Base-by-base conservation (phyloP, 176 grass and related monocot genomes). In the Chloris gayana region DNA sequence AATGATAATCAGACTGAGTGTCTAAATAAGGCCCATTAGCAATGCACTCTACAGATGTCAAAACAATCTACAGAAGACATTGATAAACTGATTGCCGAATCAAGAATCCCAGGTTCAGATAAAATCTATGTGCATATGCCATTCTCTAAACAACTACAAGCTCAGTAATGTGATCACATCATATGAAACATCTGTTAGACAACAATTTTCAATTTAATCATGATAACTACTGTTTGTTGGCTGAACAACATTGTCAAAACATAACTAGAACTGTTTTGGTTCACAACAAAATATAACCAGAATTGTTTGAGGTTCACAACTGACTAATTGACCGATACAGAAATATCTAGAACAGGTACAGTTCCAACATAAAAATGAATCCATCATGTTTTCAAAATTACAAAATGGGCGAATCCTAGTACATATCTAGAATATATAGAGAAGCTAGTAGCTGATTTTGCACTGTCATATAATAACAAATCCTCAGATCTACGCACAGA, bases 1-100 rank as follows among this genome's bases (percentile, higher is more conserved):
- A 35, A 64, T 19, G 7, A 70, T 77, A 32, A 70, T 91, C n/a
- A 75, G 42, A 29, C 6, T 51, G 49, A 30, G 18, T 33, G 58
- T n/a, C 5, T 32, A 83, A 58, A 35, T 13, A 59, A 11, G 33
- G 12, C 6, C 7, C n/a, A 5, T 67, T 37, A 37, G 35, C 3
- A 35, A 35, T 5, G 5, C 7, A 37, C 35, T 37, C 35, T 37
- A 5, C 7, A n/a, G 21, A 56, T 10, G 25, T 5, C 2, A 6
- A 21, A 10, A 67, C 19, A 49, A 22, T 19, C 29, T 51, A 78
- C 1, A 15, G 7, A 47, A n/a, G 0, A 18, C 3, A 25, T 15
- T 30, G 4, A 29, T n/a, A 12, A 1, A 67, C 7, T 57, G n/a
- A 32, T 1, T 21, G 2, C 4, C 0, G 38, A 14, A 78, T 53